phyloP scores from a whole-genome alignment of 2,329 filamentous ascomycete species.

The Emericellopsis cladophorae region DNA sequence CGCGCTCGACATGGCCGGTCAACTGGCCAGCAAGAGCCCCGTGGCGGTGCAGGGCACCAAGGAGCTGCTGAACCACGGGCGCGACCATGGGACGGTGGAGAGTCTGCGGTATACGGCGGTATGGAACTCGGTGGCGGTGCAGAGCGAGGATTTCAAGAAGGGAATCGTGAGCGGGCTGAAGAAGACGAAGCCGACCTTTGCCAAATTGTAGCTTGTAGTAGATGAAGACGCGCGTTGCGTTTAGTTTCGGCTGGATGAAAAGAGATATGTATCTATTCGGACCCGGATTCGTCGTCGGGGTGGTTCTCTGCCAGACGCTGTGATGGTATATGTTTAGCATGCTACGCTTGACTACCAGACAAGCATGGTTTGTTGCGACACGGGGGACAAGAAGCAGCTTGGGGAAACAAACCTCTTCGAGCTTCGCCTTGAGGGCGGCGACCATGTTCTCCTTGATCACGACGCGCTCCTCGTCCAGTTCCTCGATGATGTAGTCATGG shows the following conservation, averaged over 20 bases:
- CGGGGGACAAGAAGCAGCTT: not conserved
- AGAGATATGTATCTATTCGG: conserved; percentile 20
- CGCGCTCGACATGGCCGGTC: conserved; percentile 48
- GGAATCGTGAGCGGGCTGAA: conserved; percentile 66
- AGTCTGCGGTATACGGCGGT: conserved; percentile 72
- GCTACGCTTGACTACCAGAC: not conserved
- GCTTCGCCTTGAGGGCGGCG: conserved; percentile 48
- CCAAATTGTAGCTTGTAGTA: conserved; percentile 51
- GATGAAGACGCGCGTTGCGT: no score
- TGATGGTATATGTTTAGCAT: conserved; percentile 5
- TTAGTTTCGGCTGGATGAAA: not conserved
- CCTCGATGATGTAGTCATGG: conserved; percentile 68
- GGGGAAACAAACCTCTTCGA: conserved; percentile 50
- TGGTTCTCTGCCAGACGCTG: conserved; percentile 25
- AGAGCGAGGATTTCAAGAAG: conserved; percentile 63
- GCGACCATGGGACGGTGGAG: conserved; percentile 66
- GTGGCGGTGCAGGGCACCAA: conserved; percentile 83
- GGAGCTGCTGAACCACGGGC: conserved; percentile 69
- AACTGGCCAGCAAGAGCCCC: conserved; percentile 72
- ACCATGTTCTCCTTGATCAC: conserved; percentile 67
- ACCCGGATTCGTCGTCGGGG: conserved; percentile 32
- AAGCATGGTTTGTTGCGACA: not conserved
- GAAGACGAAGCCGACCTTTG: conserved; percentile 71
- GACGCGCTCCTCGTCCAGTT: conserved; percentile 65
- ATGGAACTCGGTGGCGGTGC: conserved; percentile 78